These are phyloP conservation scores for Sporobolomyces roseus DNA, from an alignment of 768 basidiomycete genomes.

Conservation along the genomic window DNA sequence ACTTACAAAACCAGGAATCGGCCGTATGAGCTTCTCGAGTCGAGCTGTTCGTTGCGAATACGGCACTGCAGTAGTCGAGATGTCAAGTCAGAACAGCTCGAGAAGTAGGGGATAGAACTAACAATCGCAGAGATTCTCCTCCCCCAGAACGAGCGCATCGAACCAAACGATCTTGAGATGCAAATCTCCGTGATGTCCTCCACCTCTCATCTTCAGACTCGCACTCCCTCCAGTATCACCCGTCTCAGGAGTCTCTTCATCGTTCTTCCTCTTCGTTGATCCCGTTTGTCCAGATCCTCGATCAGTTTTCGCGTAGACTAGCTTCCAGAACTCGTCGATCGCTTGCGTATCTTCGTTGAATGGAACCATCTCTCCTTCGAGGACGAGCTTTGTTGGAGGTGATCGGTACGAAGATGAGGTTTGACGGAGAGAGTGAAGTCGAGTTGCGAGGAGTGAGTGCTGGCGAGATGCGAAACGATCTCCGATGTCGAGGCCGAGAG, in stretches of 20 bases:
- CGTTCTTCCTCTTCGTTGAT: neutral
- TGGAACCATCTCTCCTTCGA: constrained; percentile 89
- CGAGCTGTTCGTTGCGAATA: constrained; percentile 62
- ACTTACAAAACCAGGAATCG: constrained; percentile 58
- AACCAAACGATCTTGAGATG: constrained; percentile 80
- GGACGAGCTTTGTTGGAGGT: constrained; percentile 46
- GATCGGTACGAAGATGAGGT: neutral
- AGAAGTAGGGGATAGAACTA: constrained; percentile 1
- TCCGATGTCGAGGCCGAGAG: constrained; percentile 55
- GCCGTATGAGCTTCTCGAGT: constrained; percentile 60
- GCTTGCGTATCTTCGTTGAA: constrained; percentile 58
- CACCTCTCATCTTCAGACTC: neutral
- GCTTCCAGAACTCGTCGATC: constrained; percentile 63
- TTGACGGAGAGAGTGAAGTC: neutral
- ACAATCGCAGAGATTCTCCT: constrained; percentile 56
- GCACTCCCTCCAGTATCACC: constrained; percentile 8
- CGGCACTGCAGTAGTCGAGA: constrained; percentile 43
- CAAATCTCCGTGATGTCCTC: constrained; percentile 13
- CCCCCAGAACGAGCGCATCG: constrained; percentile 71
- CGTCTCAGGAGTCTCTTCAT: constrained; percentile 18
- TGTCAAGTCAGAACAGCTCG: neutral
- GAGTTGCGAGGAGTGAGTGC: constrained; percentile 7
- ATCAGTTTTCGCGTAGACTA: constrained; percentile 10
- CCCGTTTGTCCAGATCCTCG: neutral
- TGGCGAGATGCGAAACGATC: constrained; percentile 23